These are phyloP conservation scores for Ophiostoma ulmi DNA, from an alignment of 2,329 filamentous ascomycete species.

Conservation along the genomic window DNA sequence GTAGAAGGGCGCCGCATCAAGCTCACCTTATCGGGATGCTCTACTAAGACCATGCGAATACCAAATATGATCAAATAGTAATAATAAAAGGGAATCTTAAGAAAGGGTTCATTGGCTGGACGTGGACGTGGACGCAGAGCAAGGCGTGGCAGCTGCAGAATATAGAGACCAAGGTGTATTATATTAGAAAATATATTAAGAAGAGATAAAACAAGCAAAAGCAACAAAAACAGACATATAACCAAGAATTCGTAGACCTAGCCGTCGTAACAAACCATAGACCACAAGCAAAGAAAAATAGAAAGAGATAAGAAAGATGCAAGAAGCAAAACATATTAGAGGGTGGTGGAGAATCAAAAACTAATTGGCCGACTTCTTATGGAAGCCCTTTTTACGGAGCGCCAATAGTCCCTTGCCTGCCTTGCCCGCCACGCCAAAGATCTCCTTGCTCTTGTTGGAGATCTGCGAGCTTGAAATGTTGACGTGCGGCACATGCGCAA, in stretches of 20 bases:
- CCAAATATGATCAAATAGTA: too few species aligned
- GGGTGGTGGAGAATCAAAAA: neutral
- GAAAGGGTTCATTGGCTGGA: too few species aligned
- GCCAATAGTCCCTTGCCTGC: constrained; percentile 87
- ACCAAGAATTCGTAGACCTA: neutral
- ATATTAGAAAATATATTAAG: constrained; percentile 3
- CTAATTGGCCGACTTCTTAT: constrained; percentile 25
- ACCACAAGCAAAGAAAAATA: neutral
- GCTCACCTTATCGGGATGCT: too few species aligned
- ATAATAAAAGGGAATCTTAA: too few species aligned
- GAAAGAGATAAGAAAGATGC: neutral
- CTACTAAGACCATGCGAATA: too few species aligned
- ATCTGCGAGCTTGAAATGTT: constrained; percentile 56
- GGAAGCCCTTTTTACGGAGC: constrained; percentile 81
- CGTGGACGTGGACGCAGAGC: too few species aligned
- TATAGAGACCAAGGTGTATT: neutral
- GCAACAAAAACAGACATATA: neutral
- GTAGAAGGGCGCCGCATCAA: neutral
- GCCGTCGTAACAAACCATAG: neutral
- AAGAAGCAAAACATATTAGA: neutral
- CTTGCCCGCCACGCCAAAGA: constrained; percentile 73
- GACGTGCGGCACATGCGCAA: constrained; percentile 38
- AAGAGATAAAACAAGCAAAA: neutral
- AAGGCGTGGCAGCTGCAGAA: too few species aligned
- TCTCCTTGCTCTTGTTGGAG: constrained; percentile 79